Base-by-base conservation (phyloP, 192 early-diverging fungal species). In the Chytriomyces sp. region DNA sequence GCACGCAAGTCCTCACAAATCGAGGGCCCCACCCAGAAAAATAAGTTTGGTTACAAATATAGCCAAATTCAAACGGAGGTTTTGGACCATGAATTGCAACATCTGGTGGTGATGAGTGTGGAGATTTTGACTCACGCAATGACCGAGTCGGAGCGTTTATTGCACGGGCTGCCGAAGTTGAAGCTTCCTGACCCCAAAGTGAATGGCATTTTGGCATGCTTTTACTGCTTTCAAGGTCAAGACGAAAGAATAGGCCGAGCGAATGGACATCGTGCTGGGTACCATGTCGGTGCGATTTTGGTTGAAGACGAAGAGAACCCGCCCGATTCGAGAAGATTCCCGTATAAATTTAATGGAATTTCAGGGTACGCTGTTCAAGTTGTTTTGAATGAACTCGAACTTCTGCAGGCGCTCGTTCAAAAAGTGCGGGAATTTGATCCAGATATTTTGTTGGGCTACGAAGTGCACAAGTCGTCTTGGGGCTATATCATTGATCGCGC, bases 401-500 rank as follows among this genome's bases (percentile, higher is more conserved):
- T 97, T 81, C 72, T 97, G 45, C 73, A 83, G 8, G 67, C 68
- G 2, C 46, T 97, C 7, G 79, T 91, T 48, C 61, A 84, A 2
- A 83, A 83, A 50, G 87, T 93, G 4, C 84, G 88, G 0, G 63
- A 65, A 6, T 82, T 83, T 49, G 95, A 98, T 79, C 96, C 96
- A 0, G 96, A 98, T 72, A 88, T 98, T 60, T 73, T 97, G 23
- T 83, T 91, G 9, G 97, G 97, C 2, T 98, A 93, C 71, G 96
- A 98, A 50, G 76, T 97, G 5, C 91, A 98, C 47, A 86, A 82
- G 23, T 69, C 89, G 8, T 97, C 95, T 0, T 98, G 96, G 97
- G 97, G 97, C 3, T 98, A 94, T 75, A 77, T 94, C 9, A 79
- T 94, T 20, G 90, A 93, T 61, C 87, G 92, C 6, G 81, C 84